Evolutionary conservation across 2,329 filamentous ascomycete species (phyloP), one percentile per base, ranked within the genome.

Genomic region (Colletotrichum limetticola): DNA sequence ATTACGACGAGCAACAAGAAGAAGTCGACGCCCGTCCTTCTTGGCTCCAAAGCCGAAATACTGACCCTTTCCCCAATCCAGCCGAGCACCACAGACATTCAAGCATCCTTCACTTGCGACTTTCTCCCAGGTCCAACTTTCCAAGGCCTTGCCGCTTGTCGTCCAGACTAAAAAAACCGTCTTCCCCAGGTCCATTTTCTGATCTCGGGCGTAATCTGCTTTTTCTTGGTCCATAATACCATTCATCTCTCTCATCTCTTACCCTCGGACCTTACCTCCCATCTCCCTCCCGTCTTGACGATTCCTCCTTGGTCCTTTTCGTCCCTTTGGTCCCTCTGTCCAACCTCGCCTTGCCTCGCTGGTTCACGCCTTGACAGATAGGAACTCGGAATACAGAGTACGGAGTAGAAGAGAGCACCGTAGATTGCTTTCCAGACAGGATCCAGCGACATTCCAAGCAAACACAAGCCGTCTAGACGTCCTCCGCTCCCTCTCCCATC

Each of bases 231-330:
- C 65, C 69, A 63, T 72, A 63, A 52, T 63, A 72, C 57, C 55
- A 49, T 30, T 65, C 57, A 37, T 55, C 46, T 49, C 28, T 62
- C 65, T 60, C 66, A 22, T 49, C 32, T 35, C 28, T 26, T 32
- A 60, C 69, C 35, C 71, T 70, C 71, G 71, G 71, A 66, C 66
- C 71, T 67, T 63, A 62, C 71, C 61, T 74, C 62, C 62, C 57
- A 52, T 72, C 42, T 11, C 57, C 57, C 57, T 65, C 32, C 64
- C 60, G 62, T 53, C 42, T 63, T 57, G 52, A 66, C 62, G 71
- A 65, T 69, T 64, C 55, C 42, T 63, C 55, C 59, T 60, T 70
- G 60, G 66, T 70, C 60, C 49, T 35, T 57, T 61, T 49, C 7
- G 42, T n/a, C 42, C 42, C 42, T 49, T 60, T 70, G 66, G 66